Percentiles rank a stretch among this genome's conserved stretches.
These are phyloP conservation scores for Aspergillus hortae DNA, from an alignment of 2,329 filamentous ascomycete genomes.

Conservation along the genomic window DNA sequence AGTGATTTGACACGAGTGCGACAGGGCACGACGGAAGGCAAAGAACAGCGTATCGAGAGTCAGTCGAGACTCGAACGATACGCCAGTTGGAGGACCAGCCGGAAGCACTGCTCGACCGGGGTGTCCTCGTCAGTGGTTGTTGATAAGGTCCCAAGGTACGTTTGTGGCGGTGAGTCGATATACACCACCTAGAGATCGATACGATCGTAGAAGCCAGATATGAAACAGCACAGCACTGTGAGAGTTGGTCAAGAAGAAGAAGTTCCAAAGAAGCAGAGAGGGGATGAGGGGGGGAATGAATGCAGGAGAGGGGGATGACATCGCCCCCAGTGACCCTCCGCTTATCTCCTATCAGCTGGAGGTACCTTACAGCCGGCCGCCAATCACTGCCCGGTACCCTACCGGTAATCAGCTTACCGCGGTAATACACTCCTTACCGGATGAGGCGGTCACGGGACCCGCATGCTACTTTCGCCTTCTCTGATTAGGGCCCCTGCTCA, in stretches of 20 bases:
- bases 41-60: constrained; percentile 2
- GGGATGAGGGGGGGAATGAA: constrained; percentile 12
- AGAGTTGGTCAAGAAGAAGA: not conserved
- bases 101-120: constrained; percentile 22
- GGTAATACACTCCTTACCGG: too few species aligned
- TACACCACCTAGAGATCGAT: not conserved
- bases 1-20: not conserved
- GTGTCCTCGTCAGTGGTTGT: constrained; percentile 6
- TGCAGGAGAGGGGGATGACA: constrained; percentile 18
- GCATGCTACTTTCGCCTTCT: too few species aligned
- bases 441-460: too few species aligned
- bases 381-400: not conserved
- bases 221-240: not conserved
- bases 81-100: constrained; percentile 25
- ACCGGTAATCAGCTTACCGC: not conserved
- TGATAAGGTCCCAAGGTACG: not conserved
- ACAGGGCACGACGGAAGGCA: not conserved
- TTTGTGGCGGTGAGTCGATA: not conserved
- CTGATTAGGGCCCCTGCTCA: too few species aligned
- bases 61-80: constrained; percentile 18
- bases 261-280: constrained; percentile 7
- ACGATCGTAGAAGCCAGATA: not conserved
- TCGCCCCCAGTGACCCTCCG: constrained; percentile 15
- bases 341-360: constrained; percentile 15
- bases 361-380: not conserved